Base-by-base conservation (phyloP, 2,329 filamentous ascomycete genomes). In the Alternaria angustiovoidea region DNA sequence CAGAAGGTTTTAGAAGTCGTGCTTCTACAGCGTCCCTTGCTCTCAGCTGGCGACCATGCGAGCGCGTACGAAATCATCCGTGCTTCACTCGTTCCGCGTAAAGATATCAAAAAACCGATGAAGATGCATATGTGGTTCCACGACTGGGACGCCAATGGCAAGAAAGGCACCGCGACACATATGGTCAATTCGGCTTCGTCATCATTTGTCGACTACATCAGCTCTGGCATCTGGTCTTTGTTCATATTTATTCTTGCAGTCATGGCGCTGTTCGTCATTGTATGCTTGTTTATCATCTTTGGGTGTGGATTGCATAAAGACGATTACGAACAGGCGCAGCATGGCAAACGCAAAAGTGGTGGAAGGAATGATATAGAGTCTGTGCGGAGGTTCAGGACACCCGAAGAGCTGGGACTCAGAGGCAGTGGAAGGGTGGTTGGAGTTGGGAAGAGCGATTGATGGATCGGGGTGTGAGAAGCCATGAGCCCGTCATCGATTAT, bases 381-480 rank as follows among this genome's bases (percentile, higher is more conserved):
- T 20, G 68, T 59, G 39, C 69, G 64, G 20, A 58, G 57, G 28
- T 74, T 75, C 49, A 61, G 62, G 65, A 75, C 67, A 34, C 61
- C 69, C 8, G 69, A 74, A 28, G 72, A 75, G 54, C 48, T 76
- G 53, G 72, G 70, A 20, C 44, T 75, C n/a, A 57, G 65, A 51
- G 60, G 63, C 30, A 61, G 66, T 26, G 71, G 66, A 26, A 73
- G 53, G 51, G 69, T 75, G 20, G 69, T 76, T 7, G 75, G 73
- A 14, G 63, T 75, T 28, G 74, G 69, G 46, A 77, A 77, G 62
- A 75, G 69, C 62, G 75, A 77, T 69, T 77, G 56, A 70, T 32
- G 5, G 14, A 14, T 14, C 14, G 38, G 30, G 18, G 16, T 12
- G 4, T 36, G 6, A n/a, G 16, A 30, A 36, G 46, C 44, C 30